Evolutionary conservation across 345 rosid species (phyloP).

Genomic region (Capsella bursapastoris): DNA sequence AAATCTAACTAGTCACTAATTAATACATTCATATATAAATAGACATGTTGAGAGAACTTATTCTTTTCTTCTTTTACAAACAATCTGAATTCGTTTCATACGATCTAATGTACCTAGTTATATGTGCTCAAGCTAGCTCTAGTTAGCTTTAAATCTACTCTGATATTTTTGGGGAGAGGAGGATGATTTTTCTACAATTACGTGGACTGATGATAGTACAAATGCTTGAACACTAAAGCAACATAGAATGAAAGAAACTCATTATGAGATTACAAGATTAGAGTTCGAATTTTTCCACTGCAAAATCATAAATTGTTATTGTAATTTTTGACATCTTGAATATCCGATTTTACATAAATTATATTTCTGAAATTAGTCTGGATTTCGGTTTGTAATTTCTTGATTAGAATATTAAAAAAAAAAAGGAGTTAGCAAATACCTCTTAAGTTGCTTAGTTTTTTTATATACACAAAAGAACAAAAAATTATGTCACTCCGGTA

Average conservation of each 20-base stretch:
- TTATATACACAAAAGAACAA: no score
- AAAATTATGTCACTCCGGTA: no score
- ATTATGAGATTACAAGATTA: no score
- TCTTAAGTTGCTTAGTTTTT: no score
- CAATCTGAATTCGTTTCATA: slow-evolving; percentile 38
- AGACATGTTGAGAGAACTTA: slow-evolving; percentile 22
- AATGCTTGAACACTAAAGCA: not conserved
- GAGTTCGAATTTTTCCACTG: no score
- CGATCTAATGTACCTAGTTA: not conserved
- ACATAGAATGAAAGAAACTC: not conserved
- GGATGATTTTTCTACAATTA: not conserved
- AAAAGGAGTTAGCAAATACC: no score
- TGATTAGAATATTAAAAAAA: not conserved
- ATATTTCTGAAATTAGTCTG: not conserved
- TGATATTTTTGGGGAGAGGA: not conserved
- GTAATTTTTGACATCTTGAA: not conserved
- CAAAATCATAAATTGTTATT: not conserved
- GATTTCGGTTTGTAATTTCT: not conserved
- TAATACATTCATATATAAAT: slow-evolving; percentile 27
- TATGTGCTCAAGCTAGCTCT: not conserved
- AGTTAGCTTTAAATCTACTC: not conserved
- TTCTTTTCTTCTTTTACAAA: slow-evolving; percentile 27
- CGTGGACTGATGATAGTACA: not conserved
- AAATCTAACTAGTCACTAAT: slow-evolving; percentile 6
- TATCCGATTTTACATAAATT: not conserved